Percentiles rank a stretch among this genome's conserved stretches.
Conservation (phyloP, 805 yeast genomes). For the Cyberlindnera xylosilytica region DNA sequence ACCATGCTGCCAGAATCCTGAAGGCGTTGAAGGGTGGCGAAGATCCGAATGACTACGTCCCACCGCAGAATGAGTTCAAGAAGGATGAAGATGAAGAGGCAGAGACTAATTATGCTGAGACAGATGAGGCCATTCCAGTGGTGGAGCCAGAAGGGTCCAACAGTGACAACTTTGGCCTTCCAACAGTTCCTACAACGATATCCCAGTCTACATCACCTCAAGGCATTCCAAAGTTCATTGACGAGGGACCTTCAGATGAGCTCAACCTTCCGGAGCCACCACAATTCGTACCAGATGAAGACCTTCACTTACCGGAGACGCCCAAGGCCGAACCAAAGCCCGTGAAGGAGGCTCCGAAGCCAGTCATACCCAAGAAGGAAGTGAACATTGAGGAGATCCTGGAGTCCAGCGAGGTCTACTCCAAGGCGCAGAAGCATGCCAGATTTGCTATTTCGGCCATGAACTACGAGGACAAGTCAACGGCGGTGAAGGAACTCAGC, state of each 20-base stretch:
- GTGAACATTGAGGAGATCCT: slow-evolving; percentile 46
- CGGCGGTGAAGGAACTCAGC: slow-evolving; percentile 61
- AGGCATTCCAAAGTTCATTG: slow-evolving; percentile 4
- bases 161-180: slow-evolving; percentile 18
- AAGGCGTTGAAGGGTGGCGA: slow-evolving; percentile 45
- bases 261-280: slow-evolving; percentile 15
- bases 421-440: slow-evolving; percentile 64
- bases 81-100: slow-evolving; percentile 4
- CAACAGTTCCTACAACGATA: slow-evolving; percentile 12
- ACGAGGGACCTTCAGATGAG: slow-evolving; percentile 2
- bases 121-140: not conserved
- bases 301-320: not conserved
- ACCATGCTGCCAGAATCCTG: slow-evolving; percentile 56
- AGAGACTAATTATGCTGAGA: not conserved
- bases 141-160: slow-evolving; percentile 11
- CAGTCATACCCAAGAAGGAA: slow-evolving; percentile 8
- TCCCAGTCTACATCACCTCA: slow-evolving; percentile 5
- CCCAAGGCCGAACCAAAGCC: slow-evolving; percentile 7
- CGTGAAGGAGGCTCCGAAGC: not conserved
- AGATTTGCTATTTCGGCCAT: slow-evolving; percentile 77
- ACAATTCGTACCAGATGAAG: not conserved
- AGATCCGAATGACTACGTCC: slow-evolving; percentile 55
- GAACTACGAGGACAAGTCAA: slow-evolving; percentile 68
- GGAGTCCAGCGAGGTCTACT: slow-evolving; percentile 51
- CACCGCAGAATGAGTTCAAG: slow-evolving; percentile 26